Evolutionary conservation across 228 moss, liverwort and hornwort species (phyloP), one percentile per base, ranked within the genome.

Genomic region (Sphagnum magellanicum): DNA sequence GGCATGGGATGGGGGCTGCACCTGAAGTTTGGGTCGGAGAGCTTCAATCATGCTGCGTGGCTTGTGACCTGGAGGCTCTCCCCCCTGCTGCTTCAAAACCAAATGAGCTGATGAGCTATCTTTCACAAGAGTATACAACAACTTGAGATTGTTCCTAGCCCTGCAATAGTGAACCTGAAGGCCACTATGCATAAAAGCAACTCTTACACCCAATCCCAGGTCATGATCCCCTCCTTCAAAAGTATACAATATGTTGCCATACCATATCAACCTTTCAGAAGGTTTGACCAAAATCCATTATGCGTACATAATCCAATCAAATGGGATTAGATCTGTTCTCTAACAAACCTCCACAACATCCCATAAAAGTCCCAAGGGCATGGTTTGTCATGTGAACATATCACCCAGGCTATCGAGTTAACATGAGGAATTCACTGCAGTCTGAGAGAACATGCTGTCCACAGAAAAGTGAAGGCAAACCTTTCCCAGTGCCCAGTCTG

Each of bases 401-500:
- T 32, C 32, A 32, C 32, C 32, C 32, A 32, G 32, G 32, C 3
- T 32, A 32, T 32, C 32, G 32, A 32, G 32, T 32, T 32, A 32
- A 32, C 32, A 32, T 32, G 32, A 32, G 32, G 32, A 69, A 68
- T 70, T 75, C 68, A 75, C 67, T 67, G 72, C 71, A 71, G 72
- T 70, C 62, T 79, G 60, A 83, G 60, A 63, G 62, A n/a, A 59
- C 73, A 51, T 66, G 74, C 53, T 70, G 67, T 15, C 6, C 70
- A 70, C 11, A 50, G 15, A 50, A 47, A n/a, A 68, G 64, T 72
- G 59, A 64, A 74, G 70, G 75, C 87, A 75, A 81, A 94, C 91
- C 91, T 98, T 98, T 78, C 92, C 94, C 70, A 98, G 94, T 48
- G 94, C 94, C 98, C 98, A 98, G 72, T 98, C 98, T 64, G 94